These are phyloP conservation scores for Astrothelium macrocarpum DNA, from an alignment of 495 filamentous ascomycete genomes.

Conservation along the genomic window DNA sequence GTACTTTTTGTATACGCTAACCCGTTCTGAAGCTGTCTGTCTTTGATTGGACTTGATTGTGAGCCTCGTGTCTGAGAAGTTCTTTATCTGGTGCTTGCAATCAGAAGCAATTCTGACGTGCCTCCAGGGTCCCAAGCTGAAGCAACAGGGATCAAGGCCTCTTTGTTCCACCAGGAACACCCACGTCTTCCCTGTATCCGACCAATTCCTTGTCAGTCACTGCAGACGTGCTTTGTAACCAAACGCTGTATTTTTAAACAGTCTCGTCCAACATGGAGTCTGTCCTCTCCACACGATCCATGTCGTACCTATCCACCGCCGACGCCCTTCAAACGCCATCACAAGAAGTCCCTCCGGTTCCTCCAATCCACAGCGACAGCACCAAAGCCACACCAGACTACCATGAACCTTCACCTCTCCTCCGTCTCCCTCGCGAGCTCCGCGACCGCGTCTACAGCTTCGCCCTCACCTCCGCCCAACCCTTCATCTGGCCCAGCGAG, in stretches of 20 bases:
- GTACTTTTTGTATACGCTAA: no score
- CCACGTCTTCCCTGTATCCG: not conserved
- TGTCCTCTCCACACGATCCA: constrained; percentile 23
- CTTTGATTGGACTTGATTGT: no score
- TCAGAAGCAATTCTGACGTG: no score
- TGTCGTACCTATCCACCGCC: constrained; percentile 20
- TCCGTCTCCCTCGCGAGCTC: constrained; percentile 31
- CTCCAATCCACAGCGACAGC: not conserved
- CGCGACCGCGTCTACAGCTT: constrained; percentile 31
- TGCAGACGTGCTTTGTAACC: not conserved
- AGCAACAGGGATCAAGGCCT: no score
- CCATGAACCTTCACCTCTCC: constrained; percentile 21
- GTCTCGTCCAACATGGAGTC: constrained; percentile 7
- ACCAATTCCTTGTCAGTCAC: not conserved
- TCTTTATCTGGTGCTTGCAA: no score
- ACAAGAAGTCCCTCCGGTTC: constrained; percentile 9
- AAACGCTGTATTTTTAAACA: not conserved
- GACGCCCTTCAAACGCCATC: constrained; percentile 10
- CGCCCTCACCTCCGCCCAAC: constrained; percentile 22
- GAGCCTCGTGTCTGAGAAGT: no score
- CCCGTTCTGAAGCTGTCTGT: no score
- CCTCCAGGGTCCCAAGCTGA: no score
- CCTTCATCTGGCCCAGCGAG: constrained; percentile 22
- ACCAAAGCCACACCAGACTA: constrained; percentile 1
- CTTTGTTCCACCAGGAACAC: constrained; percentile 2